A percentile compares a stretch with the other conserved stretches of the same genome.
Conservation (phyloP, 208 protist species). For the Crithidia thermophila region DNA sequence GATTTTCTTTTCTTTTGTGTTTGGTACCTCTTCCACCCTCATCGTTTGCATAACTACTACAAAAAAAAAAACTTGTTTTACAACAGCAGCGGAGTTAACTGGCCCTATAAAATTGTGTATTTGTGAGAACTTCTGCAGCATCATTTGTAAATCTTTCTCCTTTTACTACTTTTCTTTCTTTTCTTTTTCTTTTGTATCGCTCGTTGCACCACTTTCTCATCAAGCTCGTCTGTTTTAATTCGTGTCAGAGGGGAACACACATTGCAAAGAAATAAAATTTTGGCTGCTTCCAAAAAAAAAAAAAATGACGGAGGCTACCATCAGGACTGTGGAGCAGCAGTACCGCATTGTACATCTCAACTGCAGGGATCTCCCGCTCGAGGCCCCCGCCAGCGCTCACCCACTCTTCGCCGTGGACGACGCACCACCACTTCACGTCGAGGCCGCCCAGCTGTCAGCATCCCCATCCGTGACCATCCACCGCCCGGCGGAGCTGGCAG, state of each 20-base stretch:
- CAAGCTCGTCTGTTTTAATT: neutral
- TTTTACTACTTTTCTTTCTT: neutral
- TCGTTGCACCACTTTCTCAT: too few relatives aligned
- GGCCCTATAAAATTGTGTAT: neutral
- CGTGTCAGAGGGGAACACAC: neutral
- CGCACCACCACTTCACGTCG: neutral
- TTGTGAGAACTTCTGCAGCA: neutral
- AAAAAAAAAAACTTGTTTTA: neutral
- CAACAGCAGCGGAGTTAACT: neutral
- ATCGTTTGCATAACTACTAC: neutral
- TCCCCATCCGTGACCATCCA: constrained; percentile 5
- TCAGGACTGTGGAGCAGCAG: neutral
- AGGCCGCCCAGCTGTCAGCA: constrained; percentile 1
- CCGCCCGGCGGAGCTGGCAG: neutral
- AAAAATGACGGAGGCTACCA: too few relatives aligned
- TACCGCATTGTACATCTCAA: constrained; percentile 7
- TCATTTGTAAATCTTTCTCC: neutral
- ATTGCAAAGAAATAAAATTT: too few relatives aligned
- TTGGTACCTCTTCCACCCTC: neutral
- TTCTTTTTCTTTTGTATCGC: neutral
- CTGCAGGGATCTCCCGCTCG: constrained; percentile 10
- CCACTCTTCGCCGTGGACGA: constrained; percentile 14
- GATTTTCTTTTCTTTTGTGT: neutral
- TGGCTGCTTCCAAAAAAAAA: too few relatives aligned
- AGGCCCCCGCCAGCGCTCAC: neutral